These are phyloP conservation scores for Tulasnella sp. DNA, from an alignment of 768 basidiomycete genomes.

Conservation along the genomic window DNA sequence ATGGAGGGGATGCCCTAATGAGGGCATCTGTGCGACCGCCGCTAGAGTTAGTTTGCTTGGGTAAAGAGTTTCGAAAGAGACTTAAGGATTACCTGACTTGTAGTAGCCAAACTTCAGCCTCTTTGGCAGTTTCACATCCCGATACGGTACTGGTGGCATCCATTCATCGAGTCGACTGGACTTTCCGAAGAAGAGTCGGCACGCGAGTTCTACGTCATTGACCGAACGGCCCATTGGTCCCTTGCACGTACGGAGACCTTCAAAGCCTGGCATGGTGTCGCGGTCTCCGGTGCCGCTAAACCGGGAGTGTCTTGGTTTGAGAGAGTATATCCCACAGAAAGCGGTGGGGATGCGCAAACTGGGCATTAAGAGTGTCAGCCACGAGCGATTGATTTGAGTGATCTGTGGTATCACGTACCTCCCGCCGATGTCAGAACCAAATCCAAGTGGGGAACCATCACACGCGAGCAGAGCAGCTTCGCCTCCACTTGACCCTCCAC, in stretches of 20 bases:
- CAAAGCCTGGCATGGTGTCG: constrained; percentile 59
- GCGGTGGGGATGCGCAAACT: constrained; percentile 72
- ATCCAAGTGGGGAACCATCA: constrained; percentile 67
- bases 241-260: constrained; percentile 40
- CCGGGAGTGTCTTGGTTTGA: constrained; percentile 60
- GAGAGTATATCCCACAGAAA: constrained; percentile 65
- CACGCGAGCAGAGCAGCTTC: constrained; percentile 69
- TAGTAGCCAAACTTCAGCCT: constrained; percentile 72
- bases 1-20: constrained; percentile 58
- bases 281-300: constrained; percentile 39
- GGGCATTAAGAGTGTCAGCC: constrained; percentile 28
- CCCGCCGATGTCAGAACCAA: constrained; percentile 67
- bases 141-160: constrained; percentile 50
- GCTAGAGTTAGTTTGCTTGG: not conserved
- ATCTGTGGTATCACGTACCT: constrained; percentile 2
- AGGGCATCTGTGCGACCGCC: constrained; percentile 35
- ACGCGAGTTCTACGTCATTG: constrained; percentile 56
- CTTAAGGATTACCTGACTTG: constrained; percentile 26
- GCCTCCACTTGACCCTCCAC: constrained; percentile 76
- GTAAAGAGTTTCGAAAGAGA: not conserved
- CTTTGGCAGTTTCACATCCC: constrained; percentile 40
- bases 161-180: constrained; percentile 31
- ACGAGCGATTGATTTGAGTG: not conserved
- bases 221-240: constrained; percentile 32
- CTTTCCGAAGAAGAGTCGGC: constrained; percentile 41